Percentiles rank a stretch among this genome's conserved stretches.
phyloP scores from a whole-genome alignment of 192 early-diverging fungal species.

The Coemansia sp. region DNA sequence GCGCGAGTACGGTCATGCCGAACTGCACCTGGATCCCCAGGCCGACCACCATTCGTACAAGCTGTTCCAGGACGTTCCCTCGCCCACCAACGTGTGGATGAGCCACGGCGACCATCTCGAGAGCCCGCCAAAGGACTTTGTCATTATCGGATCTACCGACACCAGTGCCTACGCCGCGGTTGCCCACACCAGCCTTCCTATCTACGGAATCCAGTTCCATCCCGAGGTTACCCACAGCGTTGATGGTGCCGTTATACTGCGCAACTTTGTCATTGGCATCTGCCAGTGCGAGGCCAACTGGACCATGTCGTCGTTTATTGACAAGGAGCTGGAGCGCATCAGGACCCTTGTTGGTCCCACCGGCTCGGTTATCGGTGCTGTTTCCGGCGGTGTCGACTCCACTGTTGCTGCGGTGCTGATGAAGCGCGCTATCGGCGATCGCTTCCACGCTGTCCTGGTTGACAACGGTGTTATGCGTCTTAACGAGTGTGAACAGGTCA shows the following conservation, averaged over 20 bases:
- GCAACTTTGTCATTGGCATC: constrained; percentile 93
- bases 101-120: constrained; percentile 95
- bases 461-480: constrained; percentile 99
- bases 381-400: constrained; percentile 94
- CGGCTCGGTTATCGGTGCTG: constrained; percentile 95
- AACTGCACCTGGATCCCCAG: constrained; percentile 66
- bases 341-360: constrained; percentile 84
- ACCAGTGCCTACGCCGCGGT: constrained; percentile 92
- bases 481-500: constrained; percentile 87
- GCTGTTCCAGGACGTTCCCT: constrained; percentile 72
- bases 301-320: constrained; percentile 98
- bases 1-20: constrained; percentile 94
- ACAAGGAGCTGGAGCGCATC: constrained; percentile 96
- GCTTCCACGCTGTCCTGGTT: constrained; percentile 97
- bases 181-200: constrained; percentile 72
- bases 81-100: constrained; percentile 87
- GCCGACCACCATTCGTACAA: constrained; percentile 61
- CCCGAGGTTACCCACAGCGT: constrained; percentile 98
- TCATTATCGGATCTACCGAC: constrained; percentile 77
- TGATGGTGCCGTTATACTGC: constrained; percentile 75
- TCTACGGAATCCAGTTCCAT: constrained; percentile 99
- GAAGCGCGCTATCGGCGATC: constrained; percentile 96
- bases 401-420: constrained; percentile 96
- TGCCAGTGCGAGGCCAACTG: constrained; percentile 83
- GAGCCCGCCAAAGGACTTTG: constrained; percentile 77